These are phyloP conservation scores for Penicillium bialowiezense DNA, from an alignment of 495 filamentous ascomycete species.

Conservation along the genomic window DNA sequence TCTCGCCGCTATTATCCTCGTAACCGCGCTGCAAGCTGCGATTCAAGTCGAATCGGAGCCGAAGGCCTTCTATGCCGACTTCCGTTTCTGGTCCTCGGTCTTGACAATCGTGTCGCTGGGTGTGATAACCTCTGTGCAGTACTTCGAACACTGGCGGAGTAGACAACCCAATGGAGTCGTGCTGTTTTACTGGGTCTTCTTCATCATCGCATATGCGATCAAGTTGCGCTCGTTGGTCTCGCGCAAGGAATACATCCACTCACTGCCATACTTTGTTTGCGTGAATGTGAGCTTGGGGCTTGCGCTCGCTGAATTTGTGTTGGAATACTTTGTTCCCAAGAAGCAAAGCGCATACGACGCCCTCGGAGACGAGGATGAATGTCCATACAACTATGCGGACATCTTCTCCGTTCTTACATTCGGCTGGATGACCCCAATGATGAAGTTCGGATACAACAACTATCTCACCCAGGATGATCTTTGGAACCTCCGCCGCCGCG, in stretches of 20 bases:
- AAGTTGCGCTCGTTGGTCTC: slow-evolving; percentile 87
- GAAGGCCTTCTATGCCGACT: slow-evolving; percentile 73
- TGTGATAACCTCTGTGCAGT: slow-evolving; percentile 83
- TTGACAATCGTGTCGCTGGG: slow-evolving; percentile 72
- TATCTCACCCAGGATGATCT: slow-evolving; percentile 95
- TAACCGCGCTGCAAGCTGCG: slow-evolving; percentile 67
- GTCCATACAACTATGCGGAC: slow-evolving; percentile 90
- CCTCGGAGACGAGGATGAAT: slow-evolving; percentile 85
- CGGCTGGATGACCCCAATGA: slow-evolving; percentile 98
- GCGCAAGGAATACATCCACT: slow-evolving; percentile 62
- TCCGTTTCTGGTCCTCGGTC: slow-evolving; percentile 87
- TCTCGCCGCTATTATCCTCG: slow-evolving; percentile 63
- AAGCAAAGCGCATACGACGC: slow-evolving; percentile 78
- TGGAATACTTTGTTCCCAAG: slow-evolving; percentile 94
- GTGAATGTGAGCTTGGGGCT: slow-evolving; percentile 74
- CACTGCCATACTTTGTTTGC: slow-evolving; percentile 72
- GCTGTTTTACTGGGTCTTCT: slow-evolving; percentile 93
- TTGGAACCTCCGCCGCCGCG: slow-evolving; percentile 82
- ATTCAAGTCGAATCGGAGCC: slow-evolving; percentile 73
- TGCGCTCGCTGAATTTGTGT: slow-evolving; percentile 67
- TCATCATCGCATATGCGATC: slow-evolving; percentile 74
- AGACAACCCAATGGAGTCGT: slow-evolving; percentile 90
- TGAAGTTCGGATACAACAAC: slow-evolving; percentile 90
- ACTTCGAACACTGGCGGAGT: slow-evolving; percentile 84
- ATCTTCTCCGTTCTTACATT: slow-evolving; percentile 94